phyloP scores from a whole-genome alignment of 2,329 filamentous ascomycete species.

The Beauveria sp. region DNA sequence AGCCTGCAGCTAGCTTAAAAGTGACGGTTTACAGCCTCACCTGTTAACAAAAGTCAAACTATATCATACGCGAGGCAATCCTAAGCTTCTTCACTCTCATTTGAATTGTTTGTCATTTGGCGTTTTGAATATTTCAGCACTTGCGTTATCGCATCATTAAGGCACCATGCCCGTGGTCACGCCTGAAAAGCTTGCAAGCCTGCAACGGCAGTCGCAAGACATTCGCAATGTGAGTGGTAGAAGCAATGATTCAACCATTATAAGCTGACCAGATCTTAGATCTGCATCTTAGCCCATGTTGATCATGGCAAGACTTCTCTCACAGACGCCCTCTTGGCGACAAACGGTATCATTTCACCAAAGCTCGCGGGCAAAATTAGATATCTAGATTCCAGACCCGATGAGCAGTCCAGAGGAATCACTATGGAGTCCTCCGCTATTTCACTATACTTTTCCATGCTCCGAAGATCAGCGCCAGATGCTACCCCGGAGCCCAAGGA shows the following conservation, averaged over 20 bases:
- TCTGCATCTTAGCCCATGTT: slow-evolving; percentile 92
- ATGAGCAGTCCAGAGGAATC: slow-evolving; percentile 92
- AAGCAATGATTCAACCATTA: slow-evolving; percentile 10
- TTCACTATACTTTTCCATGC: slow-evolving; percentile 89
- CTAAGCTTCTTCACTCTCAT: neutral
- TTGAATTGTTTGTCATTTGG: neutral
- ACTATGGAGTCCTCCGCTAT: slow-evolving; percentile 99
- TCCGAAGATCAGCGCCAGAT: slow-evolving; percentile 64
- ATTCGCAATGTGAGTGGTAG: slow-evolving; percentile 75
- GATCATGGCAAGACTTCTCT: slow-evolving; percentile 98
- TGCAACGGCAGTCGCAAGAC: slow-evolving; percentile 81
- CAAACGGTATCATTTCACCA: slow-evolving; percentile 97
- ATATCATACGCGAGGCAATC: neutral
- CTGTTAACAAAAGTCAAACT: neutral
- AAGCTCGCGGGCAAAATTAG: slow-evolving; percentile 97
- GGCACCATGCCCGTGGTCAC: slow-evolving; percentile 80
- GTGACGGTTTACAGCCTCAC: neutral
- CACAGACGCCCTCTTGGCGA: slow-evolving; percentile 91
- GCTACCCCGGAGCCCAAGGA: slow-evolving; percentile 68
- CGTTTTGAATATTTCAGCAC: neutral
- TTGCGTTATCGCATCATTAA: neutral
- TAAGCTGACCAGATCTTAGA: slow-evolving; percentile 41
- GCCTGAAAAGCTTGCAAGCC: slow-evolving; percentile 79
- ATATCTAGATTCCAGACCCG: slow-evolving; percentile 90
- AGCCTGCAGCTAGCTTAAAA: neutral